Base-by-base conservation (phyloP, 1,139 yeast genomes). In the Debaryomycetaceae sp. region DNA sequence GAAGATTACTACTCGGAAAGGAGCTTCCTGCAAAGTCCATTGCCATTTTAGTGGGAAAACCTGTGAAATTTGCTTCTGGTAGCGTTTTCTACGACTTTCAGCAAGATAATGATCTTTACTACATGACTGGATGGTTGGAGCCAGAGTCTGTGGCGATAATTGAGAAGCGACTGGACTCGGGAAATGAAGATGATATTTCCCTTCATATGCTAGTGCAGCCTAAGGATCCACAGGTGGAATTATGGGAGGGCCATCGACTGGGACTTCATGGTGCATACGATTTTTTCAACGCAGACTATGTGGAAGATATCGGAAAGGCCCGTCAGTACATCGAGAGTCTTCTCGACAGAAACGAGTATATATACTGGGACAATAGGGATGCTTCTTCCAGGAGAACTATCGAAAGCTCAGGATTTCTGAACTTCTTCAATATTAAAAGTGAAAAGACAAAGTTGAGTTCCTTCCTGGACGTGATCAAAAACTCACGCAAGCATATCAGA, bases 171-270 rank as follows among this genome's bases (percentile, higher is more conserved):
- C 54, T 51, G 16, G 78, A 79, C 14, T 58, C 62, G 8, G 73
- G 70, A 1, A 59, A 64, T 34, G 70, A 75, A 14, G 82, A 78
- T 6, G 81, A 81, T 49, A 65, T 80, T 15, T 58, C 73, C 1
- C 75, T 86, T 42, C 94, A 86, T 53, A 78, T 94, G 83, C 67
- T 89, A 41, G 96, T 91, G 5, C 96, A 92, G 2, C 88, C 87
- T n/a, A 83, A 83, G 53, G 84, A 91, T 56, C 75, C 79, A 5
- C 69, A 69, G 36, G 79, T 78, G 24, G 98, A 92, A 60, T 78
- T 84, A 47, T 92, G 99, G 99, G 97, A 91, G 53, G 99, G 99
- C 7, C 82, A 79, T 33, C 75, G 95, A 51, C 83, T 95, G 31
- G 99, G 99, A 1, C 72, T 83, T 6, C 79, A 81, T 37, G 96